Evolutionary conservation across 2,329 filamentous ascomycete species (phyloP).

Genomic region (Colletotrichum higginsianum): DNA sequence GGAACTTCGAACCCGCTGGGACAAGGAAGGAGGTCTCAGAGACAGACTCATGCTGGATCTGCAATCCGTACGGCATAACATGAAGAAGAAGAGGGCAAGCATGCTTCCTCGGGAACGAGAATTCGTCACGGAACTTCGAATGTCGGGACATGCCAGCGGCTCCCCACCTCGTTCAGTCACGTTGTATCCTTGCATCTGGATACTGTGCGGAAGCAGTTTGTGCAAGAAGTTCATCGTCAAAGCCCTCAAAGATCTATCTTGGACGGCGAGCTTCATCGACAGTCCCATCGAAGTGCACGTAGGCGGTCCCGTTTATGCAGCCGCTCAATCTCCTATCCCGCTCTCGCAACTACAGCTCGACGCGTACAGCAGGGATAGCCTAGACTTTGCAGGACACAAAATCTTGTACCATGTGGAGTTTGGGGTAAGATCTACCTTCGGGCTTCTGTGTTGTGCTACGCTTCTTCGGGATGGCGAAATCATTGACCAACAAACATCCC

Average conservation of each 20-base stretch:
- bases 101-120: too few relatives aligned
- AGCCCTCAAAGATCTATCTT: not conserved
- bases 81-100: not conserved
- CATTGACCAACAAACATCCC: not conserved
- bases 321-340: not conserved
- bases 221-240: not conserved
- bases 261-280: not conserved
- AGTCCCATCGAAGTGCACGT: not conserved
- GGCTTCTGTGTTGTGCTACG: constrained; percentile 1
- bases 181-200: constrained; percentile 2
- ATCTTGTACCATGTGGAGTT: not conserved
- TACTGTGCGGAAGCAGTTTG: not conserved
- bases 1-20: too few relatives aligned
- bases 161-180: not conserved
- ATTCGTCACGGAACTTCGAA: not conserved
- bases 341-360: not conserved
- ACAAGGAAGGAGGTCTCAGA: too few relatives aligned
- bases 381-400: not conserved
- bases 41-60: too few relatives aligned
- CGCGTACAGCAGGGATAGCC: not conserved
- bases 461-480: not conserved
- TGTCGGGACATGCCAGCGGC: not conserved
- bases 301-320: not conserved
- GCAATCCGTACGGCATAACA: too few relatives aligned
- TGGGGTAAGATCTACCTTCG: too few relatives aligned